Evolutionary conservation across 192 early-diverging fungal genomes (phyloP).

Genomic region (Gaertneriomyces sp.): DNA sequence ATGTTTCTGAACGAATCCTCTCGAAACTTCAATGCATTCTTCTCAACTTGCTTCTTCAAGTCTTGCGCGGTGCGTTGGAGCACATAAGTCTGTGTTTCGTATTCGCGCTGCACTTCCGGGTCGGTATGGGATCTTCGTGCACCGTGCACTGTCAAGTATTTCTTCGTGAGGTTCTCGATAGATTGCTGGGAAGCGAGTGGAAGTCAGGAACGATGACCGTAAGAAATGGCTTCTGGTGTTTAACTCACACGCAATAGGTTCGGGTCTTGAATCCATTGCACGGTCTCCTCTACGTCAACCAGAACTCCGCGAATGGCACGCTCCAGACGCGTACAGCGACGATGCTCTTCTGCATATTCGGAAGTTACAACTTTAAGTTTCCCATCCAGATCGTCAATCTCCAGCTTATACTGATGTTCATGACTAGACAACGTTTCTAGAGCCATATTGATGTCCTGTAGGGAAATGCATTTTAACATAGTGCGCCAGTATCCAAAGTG

Average conservation of each 20-base stretch:
- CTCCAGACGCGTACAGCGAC: conserved; percentile 27
- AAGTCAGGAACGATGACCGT: not conserved
- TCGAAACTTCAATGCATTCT: conserved; percentile 33
- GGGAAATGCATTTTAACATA: not conserved
- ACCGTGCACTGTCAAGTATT: conserved; percentile 27
- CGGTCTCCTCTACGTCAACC: conserved; percentile 36
- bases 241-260: conserved; percentile 27
- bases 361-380: conserved; percentile 29
- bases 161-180: conserved; percentile 22
- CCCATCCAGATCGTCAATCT: conserved; percentile 27
- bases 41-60: conserved; percentile 27
- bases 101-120: conserved; percentile 39
- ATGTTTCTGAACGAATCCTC: conserved; percentile 39
- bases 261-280: conserved; percentile 49
- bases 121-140: conserved; percentile 27
- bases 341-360: conserved; percentile 28
- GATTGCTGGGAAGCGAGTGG: not conserved
- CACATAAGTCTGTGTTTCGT: conserved; percentile 35
- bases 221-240: conserved; percentile 2
- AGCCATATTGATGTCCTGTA: conserved; percentile 43
- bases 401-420: conserved; percentile 26
- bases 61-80: conserved; percentile 28
- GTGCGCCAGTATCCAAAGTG: conserved; percentile 4
- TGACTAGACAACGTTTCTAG: conserved; percentile 36
- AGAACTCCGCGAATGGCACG: conserved; percentile 33